Conservation (phyloP, 108 stramenopile species). For the Cyclotella sp. region DNA sequence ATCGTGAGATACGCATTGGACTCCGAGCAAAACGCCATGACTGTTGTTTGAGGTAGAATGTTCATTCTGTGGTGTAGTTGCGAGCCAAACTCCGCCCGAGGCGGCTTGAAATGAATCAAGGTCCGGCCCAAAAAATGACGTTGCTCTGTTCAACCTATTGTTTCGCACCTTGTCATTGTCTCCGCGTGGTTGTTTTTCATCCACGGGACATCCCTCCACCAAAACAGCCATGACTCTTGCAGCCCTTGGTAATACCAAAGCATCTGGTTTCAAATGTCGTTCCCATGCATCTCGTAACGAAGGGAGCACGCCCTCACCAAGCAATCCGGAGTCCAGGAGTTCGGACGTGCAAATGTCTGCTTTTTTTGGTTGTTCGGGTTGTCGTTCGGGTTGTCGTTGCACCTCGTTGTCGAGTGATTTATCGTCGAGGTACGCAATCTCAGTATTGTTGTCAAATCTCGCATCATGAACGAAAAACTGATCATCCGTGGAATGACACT, state of each 20-base stretch:
- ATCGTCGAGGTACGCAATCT: background rate
- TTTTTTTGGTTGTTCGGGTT: conserved; percentile 3
- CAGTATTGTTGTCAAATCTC: conserved; percentile 6
- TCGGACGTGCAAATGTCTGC: conserved; percentile 80
- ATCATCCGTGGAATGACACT: conserved; percentile 73
- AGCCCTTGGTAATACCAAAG: conserved; percentile 72
- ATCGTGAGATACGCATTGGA: background rate
- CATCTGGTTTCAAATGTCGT: conserved; percentile 68
- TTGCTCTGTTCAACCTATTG: conserved; percentile 22
- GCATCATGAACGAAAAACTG: conserved; percentile 34
- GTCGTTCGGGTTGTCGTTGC: background rate
- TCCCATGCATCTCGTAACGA: conserved; percentile 84
- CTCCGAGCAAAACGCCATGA: conserved; percentile 28
- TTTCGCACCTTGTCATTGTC: background rate
- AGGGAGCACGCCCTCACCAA: conserved; percentile 83
- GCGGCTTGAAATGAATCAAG: conserved; percentile 23
- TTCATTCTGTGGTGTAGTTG: conserved; percentile 6
- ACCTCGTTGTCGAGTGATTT: background rate
- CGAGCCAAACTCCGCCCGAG: conserved; percentile 43
- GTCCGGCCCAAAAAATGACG: conserved; percentile 38
- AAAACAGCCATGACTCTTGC: conserved; percentile 74
- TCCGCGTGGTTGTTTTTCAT: background rate
- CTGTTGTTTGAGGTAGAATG: background rate
- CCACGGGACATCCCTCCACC: conserved; percentile 37
- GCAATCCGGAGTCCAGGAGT: conserved; percentile 78